Evolutionary conservation across 23 red algal genomes (phyloP).

Genomic region (Gracilaria domingensis): DNA sequence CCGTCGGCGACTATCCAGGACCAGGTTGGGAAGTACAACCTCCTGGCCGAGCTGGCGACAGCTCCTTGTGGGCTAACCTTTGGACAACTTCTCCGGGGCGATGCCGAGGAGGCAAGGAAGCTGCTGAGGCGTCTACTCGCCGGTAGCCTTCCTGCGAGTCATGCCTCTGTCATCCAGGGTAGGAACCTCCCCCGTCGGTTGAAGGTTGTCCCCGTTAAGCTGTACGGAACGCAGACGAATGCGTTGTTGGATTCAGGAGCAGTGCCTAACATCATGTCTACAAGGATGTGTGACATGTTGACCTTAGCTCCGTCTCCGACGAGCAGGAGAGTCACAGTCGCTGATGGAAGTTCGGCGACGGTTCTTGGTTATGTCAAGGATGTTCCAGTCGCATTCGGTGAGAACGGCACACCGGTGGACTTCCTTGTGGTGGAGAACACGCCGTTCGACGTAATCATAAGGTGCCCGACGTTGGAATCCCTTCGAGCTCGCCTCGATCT

Average conservation of each 20-base stretch:
- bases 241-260: conserved; percentile 34
- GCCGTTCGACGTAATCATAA: conserved; percentile 27
- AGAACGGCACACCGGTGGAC: not conserved
- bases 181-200: not conserved
- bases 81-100: too few species aligned
- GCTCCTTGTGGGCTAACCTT: too few species aligned
- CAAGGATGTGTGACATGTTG: not conserved
- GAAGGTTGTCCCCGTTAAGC: not conserved
- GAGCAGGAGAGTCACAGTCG: conserved; percentile 12
- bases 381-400: conserved; percentile 9
- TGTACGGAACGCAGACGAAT: not conserved
- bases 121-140: too few species aligned
- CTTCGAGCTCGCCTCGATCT: too few species aligned
- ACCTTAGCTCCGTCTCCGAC: not conserved
- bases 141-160: too few species aligned
- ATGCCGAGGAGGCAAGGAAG: too few species aligned
- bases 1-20: too few species aligned
- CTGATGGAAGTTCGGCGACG: not conserved
- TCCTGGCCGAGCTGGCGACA: too few species aligned
- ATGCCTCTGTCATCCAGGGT: too few species aligned
- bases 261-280: conserved; percentile 10
- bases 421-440: conserved; percentile 8
- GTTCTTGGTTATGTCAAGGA: not conserved
- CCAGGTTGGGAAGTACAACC: too few species aligned
- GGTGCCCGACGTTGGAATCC: too few species aligned